These are phyloP conservation scores for Cryptococcus sp. DNA, from an alignment of 1,284 basidiomycete species.

Conservation along the genomic window DNA sequence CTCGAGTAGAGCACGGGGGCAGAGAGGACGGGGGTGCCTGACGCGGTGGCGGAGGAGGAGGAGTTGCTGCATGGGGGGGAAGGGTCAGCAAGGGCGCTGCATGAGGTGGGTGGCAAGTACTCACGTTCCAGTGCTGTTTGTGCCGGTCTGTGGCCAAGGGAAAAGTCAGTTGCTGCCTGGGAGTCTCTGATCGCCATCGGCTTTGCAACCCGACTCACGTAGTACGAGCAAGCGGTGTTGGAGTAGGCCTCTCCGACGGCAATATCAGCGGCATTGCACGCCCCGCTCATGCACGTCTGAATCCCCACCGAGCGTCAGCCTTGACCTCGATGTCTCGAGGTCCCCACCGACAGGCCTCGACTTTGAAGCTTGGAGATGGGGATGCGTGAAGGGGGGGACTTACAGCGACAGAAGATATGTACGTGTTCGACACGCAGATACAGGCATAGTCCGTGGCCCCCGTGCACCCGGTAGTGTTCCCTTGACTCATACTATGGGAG, in stretches of 20 bases:
- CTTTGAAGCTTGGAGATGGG: too few relatives aligned
- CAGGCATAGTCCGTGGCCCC: slow-evolving; percentile 18
- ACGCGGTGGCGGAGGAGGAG: background rate
- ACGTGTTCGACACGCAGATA: slow-evolving; percentile 20
- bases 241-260: slow-evolving; percentile 20
- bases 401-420: slow-evolving; percentile 21
- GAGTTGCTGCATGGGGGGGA: background rate
- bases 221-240: slow-evolving; percentile 15
- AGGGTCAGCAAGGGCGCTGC: background rate
- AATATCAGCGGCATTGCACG: slow-evolving; percentile 18
- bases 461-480: slow-evolving; percentile 16
- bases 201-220: slow-evolving; percentile 10
- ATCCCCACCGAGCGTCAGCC: background rate
- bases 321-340: background rate
- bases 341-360: too few relatives aligned
- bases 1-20: slow-evolving; percentile 15
- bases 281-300: slow-evolving; percentile 19
- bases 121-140: slow-evolving; percentile 3
- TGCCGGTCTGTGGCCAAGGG: background rate
- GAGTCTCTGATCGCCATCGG: too few relatives aligned
- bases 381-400: slow-evolving; percentile 11
- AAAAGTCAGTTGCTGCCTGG: background rate
- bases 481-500: slow-evolving; percentile 24
- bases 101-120: background rate
- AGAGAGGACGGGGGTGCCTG: slow-evolving; percentile 9